Conservation (phyloP, 768 basidiomycete species). For the Pholiota microspora region DNA sequence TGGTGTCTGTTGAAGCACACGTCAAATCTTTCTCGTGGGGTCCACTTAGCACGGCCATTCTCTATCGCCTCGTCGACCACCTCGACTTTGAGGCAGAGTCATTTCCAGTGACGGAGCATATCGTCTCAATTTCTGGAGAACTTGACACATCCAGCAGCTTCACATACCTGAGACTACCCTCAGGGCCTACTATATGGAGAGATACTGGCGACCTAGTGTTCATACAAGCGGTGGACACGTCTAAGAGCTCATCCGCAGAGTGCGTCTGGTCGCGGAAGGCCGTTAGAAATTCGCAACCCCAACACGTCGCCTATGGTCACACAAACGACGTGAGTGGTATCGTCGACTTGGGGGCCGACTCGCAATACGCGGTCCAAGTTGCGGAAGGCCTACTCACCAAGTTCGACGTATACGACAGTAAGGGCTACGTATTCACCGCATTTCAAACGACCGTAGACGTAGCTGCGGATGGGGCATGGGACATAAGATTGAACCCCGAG, state of each 20-base stretch:
- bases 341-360: slow-evolving; percentile 5
- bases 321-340: slow-evolving; percentile 7
- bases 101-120: slow-evolving; percentile 1
- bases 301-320: slow-evolving; percentile 9
- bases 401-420: slow-evolving; percentile 9
- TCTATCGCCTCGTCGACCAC: slow-evolving; percentile 8
- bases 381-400: slow-evolving; percentile 9
- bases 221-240: slow-evolving; percentile 2
- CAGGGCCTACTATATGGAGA: slow-evolving; percentile 8
- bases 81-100: slow-evolving; percentile 1
- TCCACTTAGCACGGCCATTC: slow-evolving; percentile 9
- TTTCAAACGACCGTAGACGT: slow-evolving; percentile 8
- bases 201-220: slow-evolving; percentile 3
- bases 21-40: slow-evolving; percentile 11
- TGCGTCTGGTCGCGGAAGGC: not conserved
- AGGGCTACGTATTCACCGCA: slow-evolving; percentile 7
- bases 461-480: slow-evolving; percentile 3
- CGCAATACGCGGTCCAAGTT: slow-evolving; percentile 11
- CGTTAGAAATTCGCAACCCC: not conserved
- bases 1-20: slow-evolving; percentile 2
- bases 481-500: slow-evolving; percentile 6
- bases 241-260: not conserved
- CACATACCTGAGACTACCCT: slow-evolving; percentile 1
- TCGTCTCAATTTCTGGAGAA: not conserved
- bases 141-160: not conserved